Evolutionary conservation across 192 early-diverging fungal genomes (phyloP), one percentile per base, ranked within the genome.

Genomic region (Podochytrium sp.): DNA sequence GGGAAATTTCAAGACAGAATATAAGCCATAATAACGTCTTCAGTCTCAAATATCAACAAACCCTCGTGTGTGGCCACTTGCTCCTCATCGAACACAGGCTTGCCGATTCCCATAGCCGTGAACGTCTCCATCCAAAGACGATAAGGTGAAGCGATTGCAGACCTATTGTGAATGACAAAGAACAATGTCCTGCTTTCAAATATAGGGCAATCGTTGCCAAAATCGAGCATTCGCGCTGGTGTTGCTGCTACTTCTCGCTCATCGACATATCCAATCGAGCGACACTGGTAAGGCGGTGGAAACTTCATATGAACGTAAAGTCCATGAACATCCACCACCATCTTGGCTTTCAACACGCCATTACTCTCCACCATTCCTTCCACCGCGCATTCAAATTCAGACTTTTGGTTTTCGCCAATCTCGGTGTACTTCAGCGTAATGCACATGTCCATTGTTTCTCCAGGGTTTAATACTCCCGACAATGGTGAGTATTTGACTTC

Each of bases 341-440:
- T 43, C 49, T 25, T 66, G 25, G 73, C 67, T 23, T 40, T 68
- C n/a, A 83, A 5, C 2, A 64, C 42, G 2, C 82, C 82, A 40
- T 77, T 56, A 35, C 77, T 35, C 73, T 84, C 80, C 3, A 81
- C 77, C 85, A 86, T 86, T 43, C 79, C 85, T 1, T 76, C 71
- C 27, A 81, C 65, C 14, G 59, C 20, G 50, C 85, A 81, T 12
- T 38, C 42, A 34, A 86, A 41, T n/a, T 76, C 51, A 20, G 80
- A 20, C 6, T 35, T 37, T 50, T 63, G 67, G n/a, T 32, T 10
- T 4, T 37, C 34, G 34, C 80, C 78, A 32, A 76, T 60, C 33
- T 61, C 20, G 29, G 37, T 62, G 51, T 51, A 76, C 7, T 47
- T 64, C 7, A 79, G 18, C 33, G 57, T 53, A 2, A 84, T 71